A percentile compares a stretch with the other conserved stretches of the same genome.
Evolutionary conservation across 441 rosid genomes (phyloP).

Genomic region (Syzygium malaccense): DNA sequence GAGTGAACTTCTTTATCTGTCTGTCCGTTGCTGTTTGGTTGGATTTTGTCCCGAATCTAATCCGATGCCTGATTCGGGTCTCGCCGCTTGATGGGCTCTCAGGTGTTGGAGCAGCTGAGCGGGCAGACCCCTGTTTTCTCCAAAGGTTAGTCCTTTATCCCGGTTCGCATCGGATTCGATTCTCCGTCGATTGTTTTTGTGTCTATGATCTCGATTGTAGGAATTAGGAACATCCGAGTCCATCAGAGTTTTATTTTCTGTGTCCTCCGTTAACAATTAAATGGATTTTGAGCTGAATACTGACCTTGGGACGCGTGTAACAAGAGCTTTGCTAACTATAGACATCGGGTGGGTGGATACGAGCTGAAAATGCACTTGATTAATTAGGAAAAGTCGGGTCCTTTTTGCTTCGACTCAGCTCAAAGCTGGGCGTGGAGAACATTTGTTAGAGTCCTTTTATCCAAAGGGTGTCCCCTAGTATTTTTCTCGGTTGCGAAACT

Average conservation of each 20-base stretch:
- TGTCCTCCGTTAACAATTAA: background rate
- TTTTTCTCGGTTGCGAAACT: background rate
- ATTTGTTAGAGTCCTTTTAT: background rate
- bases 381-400: background rate
- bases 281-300: background rate
- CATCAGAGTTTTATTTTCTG: background rate
- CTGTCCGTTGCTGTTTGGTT: background rate
- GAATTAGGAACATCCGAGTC: background rate
- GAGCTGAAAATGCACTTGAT: background rate
- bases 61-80: background rate
- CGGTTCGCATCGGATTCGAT: background rate
- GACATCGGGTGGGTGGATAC: background rate
- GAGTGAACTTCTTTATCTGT: background rate
- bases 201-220: background rate
- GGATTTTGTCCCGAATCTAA: background rate
- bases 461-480: background rate
- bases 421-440: background rate
- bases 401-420: background rate
- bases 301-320: background rate
- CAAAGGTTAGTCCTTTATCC: constrained; percentile 1
- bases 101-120: constrained; percentile 20
- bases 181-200: background rate
- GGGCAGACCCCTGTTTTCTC: constrained; percentile 13
- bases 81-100: background rate
- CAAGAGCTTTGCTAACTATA: background rate